A percentile compares a stretch with the other conserved stretches of the same genome.
phyloP scores from a whole-genome alignment of 2,329 filamentous ascomycete species.

The Penicillium sp. region DNA sequence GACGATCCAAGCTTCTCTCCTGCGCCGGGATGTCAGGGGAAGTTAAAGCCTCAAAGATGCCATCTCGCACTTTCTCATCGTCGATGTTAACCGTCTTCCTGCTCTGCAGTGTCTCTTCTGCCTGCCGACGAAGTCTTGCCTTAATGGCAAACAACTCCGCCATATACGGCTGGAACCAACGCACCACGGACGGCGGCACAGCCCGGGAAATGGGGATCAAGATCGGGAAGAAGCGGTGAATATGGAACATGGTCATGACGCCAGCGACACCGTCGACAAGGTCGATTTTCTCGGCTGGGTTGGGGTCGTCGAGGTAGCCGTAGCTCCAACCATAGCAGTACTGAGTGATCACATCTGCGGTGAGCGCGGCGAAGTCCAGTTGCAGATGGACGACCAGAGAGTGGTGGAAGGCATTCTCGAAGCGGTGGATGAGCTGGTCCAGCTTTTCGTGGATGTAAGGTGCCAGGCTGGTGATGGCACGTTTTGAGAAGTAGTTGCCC shows the following conservation, averaged over 20 bases:
- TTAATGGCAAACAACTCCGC: constrained; percentile 21
- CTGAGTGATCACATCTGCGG: constrained; percentile 39
- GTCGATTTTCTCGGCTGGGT: constrained; percentile 25
- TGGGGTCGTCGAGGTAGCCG: constrained; percentile 30
- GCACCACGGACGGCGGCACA: constrained; percentile 23
- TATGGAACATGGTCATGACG: constrained; percentile 25
- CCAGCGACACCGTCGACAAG: constrained; percentile 25
- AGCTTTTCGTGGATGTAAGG: constrained; percentile 39
- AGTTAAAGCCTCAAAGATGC: constrained; percentile 32
- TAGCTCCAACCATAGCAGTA: constrained; percentile 40
- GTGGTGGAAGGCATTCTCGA: constrained; percentile 19
- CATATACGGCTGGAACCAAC: constrained; percentile 20
- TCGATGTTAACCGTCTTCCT: constrained; percentile 1
- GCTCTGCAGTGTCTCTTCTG: constrained; percentile 9
- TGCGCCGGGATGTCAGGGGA: constrained; percentile 35
- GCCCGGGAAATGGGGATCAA: constrained; percentile 26
- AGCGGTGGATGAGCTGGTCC: constrained; percentile 27
- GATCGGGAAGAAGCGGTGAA: constrained; percentile 31
- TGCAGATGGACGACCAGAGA: constrained; percentile 23
- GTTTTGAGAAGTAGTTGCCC: constrained; percentile 47
- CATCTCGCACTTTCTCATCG: constrained; percentile 5
- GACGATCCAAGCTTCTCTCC: constrained; percentile 36
- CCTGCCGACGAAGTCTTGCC: constrained; percentile 19
- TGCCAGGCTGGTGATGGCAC: constrained; percentile 38
- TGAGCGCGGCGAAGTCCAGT: constrained; percentile 30